These are phyloP conservation scores for Hypomyces perniciosus DNA, from an alignment of 2,329 filamentous ascomycete species.

Conservation along the genomic window DNA sequence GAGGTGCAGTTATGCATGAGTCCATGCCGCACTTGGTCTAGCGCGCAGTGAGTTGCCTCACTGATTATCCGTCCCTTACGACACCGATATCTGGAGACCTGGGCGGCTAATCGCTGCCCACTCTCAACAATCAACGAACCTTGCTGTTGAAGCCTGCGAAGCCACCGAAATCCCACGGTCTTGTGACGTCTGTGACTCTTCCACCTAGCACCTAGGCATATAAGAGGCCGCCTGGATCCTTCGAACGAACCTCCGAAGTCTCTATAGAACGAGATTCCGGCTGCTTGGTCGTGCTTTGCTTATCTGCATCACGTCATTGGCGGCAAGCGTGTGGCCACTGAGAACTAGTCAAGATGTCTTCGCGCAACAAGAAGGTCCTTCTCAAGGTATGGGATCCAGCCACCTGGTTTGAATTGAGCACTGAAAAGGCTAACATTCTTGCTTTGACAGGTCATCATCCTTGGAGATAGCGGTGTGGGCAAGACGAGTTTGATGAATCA, in stretches of 20 bases:
- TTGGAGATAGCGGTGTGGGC: constrained; percentile 96
- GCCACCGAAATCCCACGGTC: constrained; percentile 2
- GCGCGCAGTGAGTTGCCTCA: constrained; percentile 14
- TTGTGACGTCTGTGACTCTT: constrained; percentile 7
- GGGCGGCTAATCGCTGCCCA: constrained; percentile 7
- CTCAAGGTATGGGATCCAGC: constrained; percentile 59
- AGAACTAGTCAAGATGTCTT: constrained; percentile 54
- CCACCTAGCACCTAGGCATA: background rate
- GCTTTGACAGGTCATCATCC: constrained; percentile 80
- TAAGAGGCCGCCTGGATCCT: too few relatives aligned
- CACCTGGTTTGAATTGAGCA: background rate
- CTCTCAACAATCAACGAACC: constrained; percentile 10
- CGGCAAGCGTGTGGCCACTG: constrained; percentile 15
- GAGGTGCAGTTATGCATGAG: constrained; percentile 21
- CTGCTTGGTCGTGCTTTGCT: constrained; percentile 18
- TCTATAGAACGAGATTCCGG: background rate
- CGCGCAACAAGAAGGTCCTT: constrained; percentile 86
- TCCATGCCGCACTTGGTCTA: constrained; percentile 19
- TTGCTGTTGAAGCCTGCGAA: constrained; percentile 9
- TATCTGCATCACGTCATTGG: constrained; percentile 28
- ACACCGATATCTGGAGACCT: constrained; percentile 17
- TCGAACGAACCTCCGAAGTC: background rate
- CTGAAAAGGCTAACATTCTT: constrained; percentile 4
- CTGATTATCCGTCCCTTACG: constrained; percentile 25
- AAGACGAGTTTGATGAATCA: constrained; percentile 99